Base-by-base conservation (phyloP, 169 alveolate species). In the Eimeria acervulina region DNA sequence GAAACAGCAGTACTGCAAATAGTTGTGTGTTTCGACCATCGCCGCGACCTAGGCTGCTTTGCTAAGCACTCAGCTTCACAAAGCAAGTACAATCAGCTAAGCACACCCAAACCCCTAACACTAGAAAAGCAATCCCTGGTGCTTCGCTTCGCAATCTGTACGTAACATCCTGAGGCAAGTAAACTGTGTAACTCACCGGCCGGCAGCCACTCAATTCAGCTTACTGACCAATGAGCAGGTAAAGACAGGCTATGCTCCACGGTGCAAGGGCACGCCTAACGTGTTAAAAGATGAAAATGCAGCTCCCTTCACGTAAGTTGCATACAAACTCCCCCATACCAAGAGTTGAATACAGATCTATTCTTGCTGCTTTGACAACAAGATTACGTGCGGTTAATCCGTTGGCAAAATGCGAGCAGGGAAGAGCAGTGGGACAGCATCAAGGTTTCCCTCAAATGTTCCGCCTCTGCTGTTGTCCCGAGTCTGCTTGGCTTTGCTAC, bases 401-500 rank as follows among this genome's bases (percentile, higher is more conserved):
- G 17, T 17, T 59, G 28, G 28, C 68, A 6, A 59, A 59, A 13
- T 59, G 68, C 5, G 68, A 26, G 76, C 85, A 74, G 85, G 55
- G 85, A 74, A 4, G 47, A 36, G 12, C 47, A 74, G 15, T 74
- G 85, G 85, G 31, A 5, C 8, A 74, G 36, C 55, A 74, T 74
- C 55, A 74, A 15, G 10, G 15, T n/a, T 5, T 5, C 85, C 55
- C 47, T 74, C 85, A 21, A 15, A 26, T 28, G 55, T 0, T 74
- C 55, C 26, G 47, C 85, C 8, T 74, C 85, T 15, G 59, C 33
- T 26, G 55, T 26, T 21, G 59, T 23, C 33, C 85, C 85, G 28
- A 38, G 85, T 74, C 85, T 74, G 28, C 85, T 74, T 19, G 85
- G 13, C 12, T 21, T 74, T 74, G 85, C 55, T 21, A 23, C 55